Evolutionary conservation across 2,329 filamentous ascomycete species (phyloP), one percentile per base, ranked within the genome.

Genomic region (Phyllosticta ampelicida): DNA sequence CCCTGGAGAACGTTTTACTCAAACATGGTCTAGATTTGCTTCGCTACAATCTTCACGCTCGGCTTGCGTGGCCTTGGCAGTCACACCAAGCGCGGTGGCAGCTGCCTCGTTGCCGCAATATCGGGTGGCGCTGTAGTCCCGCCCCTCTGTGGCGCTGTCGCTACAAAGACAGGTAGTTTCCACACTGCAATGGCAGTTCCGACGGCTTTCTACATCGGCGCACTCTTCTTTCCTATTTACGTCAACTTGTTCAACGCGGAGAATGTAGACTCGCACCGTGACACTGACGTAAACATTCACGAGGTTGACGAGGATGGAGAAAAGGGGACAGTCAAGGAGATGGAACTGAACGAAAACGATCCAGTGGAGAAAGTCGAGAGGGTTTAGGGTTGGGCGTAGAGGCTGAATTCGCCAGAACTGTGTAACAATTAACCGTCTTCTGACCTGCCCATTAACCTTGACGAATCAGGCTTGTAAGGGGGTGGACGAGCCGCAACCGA

Each of bases 11-110:
- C 19, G 16, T 26, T 16, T 6, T 26, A 13, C 13, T 18, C 3
- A 16, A 5, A 28, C 19, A 10, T 9, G 9, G 5, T 16, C 18
- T 36, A 63, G 61, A 61, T 61, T 30, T 63, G 61, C 51, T 63
- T 63, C 48, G 61, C 61, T 11, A 62, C 61, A 10, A 67, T 66
- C 56, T 67, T 68, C 60, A 64, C 66, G 2, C 62, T 68, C 19
- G 63, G 62, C 13, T 63, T 66, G 5, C 61, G 64, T 1, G 64
- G 65, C 10, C 65, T 68, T 5, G 66, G 66, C 36, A 58, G 63
- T 18, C 63, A 67, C 59, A 67, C 65, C 6, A 67, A 67, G 62
- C 65, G 65, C 55, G 66, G 66, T 52, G 65, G 64, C 9, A 63
- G 62, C n/a, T 63, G 65, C 56, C 62, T 67, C 36, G 63, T 67